phyloP scores from a whole-genome alignment of 164 flowering plant genomes.

The Vitis amurensis region DNA sequence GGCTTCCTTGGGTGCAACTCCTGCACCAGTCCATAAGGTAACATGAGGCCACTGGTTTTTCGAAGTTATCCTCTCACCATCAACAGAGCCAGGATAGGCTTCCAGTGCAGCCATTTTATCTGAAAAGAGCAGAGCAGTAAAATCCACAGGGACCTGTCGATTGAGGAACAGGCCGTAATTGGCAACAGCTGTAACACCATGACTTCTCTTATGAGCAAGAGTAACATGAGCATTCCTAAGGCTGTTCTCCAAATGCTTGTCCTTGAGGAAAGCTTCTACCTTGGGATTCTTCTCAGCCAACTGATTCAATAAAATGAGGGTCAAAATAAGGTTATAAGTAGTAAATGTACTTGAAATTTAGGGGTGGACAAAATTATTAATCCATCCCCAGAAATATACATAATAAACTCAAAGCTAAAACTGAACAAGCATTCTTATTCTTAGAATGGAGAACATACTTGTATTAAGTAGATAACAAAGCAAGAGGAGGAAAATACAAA shows the following conservation, averaged over 20 bases:
- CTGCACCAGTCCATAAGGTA: conserved; percentile 85
- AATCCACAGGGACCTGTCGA: conserved; percentile 58
- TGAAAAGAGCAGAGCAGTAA: conserved; percentile 64
- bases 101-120: conserved; percentile 82
- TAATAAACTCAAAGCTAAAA: no score
- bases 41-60: conserved; percentile 91
- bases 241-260: conserved; percentile 41
- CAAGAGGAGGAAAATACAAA: no score
- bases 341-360: neutral
- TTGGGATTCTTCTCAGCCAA: conserved; percentile 44
- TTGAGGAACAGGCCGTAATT: conserved; percentile 58
- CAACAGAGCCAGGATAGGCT: conserved; percentile 55
- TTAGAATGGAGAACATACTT: no score
- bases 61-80: conserved; percentile 67
- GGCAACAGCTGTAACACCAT: conserved; percentile 86
- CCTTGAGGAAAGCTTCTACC: conserved; percentile 50
- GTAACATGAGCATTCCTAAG: conserved; percentile 78
- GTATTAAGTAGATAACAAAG: no score
- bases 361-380: neutral
- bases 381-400: no score
- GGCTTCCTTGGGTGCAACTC: conserved; percentile 77
- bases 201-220: conserved; percentile 92
- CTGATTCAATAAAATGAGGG: conserved; percentile 29
- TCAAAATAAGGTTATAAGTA: no score
- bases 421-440: no score